Conservation (phyloP, 2,329 filamentous ascomycete species). For the Penicillium sp. region DNA sequence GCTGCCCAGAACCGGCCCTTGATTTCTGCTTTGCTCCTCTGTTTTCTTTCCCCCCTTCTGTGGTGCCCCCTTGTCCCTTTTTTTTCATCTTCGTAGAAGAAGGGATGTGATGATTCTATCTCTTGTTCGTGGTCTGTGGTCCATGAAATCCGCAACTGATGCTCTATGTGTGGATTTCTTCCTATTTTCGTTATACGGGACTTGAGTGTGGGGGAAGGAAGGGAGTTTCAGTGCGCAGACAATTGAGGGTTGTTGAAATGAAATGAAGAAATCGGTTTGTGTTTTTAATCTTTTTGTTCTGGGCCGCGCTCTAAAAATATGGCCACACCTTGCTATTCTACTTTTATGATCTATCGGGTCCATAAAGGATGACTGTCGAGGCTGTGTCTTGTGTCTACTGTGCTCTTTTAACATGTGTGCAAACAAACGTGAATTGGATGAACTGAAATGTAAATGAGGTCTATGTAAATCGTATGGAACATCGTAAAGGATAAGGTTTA, state of each 20-base stretch:
- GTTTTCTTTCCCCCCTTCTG: background rate
- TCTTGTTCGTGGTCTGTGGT: constrained; percentile 4
- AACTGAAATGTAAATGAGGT: constrained; percentile 20
- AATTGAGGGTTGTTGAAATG: constrained; percentile 1
- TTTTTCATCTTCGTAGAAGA: background rate
- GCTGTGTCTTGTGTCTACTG: constrained; percentile 15
- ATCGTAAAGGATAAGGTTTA: background rate
- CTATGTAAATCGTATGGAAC: constrained; percentile 27
- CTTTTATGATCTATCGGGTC: background rate
- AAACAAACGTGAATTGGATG: constrained; percentile 30
- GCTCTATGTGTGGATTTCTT: constrained; percentile 2
- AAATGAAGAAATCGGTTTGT: constrained; percentile 6
- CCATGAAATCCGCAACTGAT: constrained; percentile 7
- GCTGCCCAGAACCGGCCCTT: constrained; percentile 6
- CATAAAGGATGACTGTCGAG: background rate
- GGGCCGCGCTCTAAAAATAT: constrained; percentile 4
- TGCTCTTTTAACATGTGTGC: constrained; percentile 21
- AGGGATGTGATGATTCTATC: background rate
- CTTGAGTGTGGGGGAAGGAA: background rate
- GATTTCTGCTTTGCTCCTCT: background rate
- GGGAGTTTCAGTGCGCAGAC: background rate
- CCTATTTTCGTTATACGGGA: background rate
- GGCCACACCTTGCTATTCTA: background rate
- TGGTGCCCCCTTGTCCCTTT: background rate
- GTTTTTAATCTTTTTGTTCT: constrained; percentile 4